These are phyloP conservation scores for Pseudozyma hubeiensis DNA, from an alignment of 1,284 basidiomycete genomes.

Conservation along the genomic window DNA sequence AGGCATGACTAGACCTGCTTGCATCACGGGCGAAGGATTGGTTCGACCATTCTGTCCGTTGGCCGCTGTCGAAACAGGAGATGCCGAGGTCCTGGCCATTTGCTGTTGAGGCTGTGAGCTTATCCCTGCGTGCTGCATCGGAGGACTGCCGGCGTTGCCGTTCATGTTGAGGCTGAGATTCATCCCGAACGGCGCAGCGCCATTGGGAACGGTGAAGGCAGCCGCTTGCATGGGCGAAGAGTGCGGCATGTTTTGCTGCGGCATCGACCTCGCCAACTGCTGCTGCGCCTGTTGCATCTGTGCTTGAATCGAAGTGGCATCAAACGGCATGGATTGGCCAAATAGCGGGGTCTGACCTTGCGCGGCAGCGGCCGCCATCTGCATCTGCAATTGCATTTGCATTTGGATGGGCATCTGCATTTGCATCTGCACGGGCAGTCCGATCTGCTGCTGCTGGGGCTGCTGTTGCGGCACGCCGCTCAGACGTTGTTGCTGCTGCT, in stretches of 20 bases:
- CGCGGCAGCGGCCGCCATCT: conserved; percentile 50
- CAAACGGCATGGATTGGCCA: conserved; percentile 41
- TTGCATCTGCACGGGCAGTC: conserved; percentile 42
- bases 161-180: conserved; percentile 44
- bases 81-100: conserved; percentile 36
- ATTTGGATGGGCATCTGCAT: conserved; percentile 46
- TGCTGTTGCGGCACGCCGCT: conserved; percentile 38
- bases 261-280: conserved; percentile 39
- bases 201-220: conserved; percentile 37
- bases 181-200: conserved; percentile 43
- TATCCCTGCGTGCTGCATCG: conserved; percentile 52
- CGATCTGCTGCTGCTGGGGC: conserved; percentile 50
- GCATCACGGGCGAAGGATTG: conserved; percentile 46
- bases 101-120: conserved; percentile 53
- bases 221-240: conserved; percentile 48
- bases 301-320: conserved; percentile 42
- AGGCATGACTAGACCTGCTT: conserved; percentile 44
- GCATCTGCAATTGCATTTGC: conserved; percentile 56
- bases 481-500: conserved; percentile 30
- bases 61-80: conserved; percentile 41
- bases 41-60: conserved; percentile 47
- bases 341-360: conserved; percentile 43
- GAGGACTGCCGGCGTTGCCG: conserved; percentile 43
- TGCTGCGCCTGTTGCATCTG: conserved; percentile 48
- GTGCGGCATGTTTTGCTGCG: conserved; percentile 36